phyloP scores from a whole-genome alignment of 768 basidiomycete genomes.

The Phylloporus arenicola region DNA sequence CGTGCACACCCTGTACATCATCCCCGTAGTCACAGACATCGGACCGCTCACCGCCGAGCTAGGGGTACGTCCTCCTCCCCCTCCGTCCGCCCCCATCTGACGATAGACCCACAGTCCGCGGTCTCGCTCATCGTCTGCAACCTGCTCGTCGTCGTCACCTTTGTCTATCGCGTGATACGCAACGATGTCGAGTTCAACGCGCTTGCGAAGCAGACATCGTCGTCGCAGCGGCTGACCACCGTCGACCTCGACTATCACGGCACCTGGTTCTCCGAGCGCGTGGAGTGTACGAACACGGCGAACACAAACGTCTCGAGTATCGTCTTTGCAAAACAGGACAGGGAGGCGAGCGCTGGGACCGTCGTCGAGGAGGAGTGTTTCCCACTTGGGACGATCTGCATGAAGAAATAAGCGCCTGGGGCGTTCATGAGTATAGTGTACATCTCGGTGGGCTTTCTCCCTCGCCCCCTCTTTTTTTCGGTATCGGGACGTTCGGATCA shows the following conservation, averaged over 20 bases:
- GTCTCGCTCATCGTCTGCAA: conserved; percentile 40
- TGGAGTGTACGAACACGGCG: not conserved
- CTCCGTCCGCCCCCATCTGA: not conserved
- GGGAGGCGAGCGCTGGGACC: not conserved
- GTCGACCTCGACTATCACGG: conserved; percentile 16
- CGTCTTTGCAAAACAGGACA: not conserved
- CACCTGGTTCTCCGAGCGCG: not conserved
- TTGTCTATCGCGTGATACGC: conserved; percentile 22
- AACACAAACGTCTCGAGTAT: not conserved
- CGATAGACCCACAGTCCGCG: conserved; percentile 20
- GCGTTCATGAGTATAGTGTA: not conserved
- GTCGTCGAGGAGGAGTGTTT: not conserved
- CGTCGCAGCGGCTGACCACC: conserved; percentile 21
- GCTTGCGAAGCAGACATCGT: not conserved
- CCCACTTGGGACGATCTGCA: not conserved
- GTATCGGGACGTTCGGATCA: too few relatives aligned
- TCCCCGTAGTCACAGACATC: conserved; percentile 22
- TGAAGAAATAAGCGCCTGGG: not conserved
- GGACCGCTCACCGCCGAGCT: conserved; percentile 32
- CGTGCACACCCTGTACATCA: conserved; percentile 40
- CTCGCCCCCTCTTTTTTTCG: not conserved
- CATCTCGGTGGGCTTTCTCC: too few relatives aligned
- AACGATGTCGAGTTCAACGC: conserved; percentile 11
- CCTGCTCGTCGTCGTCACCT: conserved; percentile 35
- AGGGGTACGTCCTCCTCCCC: conserved; percentile 32